Conservation (phyloP, 257 asterid species). For the Phtheirospermum japonicum region DNA sequence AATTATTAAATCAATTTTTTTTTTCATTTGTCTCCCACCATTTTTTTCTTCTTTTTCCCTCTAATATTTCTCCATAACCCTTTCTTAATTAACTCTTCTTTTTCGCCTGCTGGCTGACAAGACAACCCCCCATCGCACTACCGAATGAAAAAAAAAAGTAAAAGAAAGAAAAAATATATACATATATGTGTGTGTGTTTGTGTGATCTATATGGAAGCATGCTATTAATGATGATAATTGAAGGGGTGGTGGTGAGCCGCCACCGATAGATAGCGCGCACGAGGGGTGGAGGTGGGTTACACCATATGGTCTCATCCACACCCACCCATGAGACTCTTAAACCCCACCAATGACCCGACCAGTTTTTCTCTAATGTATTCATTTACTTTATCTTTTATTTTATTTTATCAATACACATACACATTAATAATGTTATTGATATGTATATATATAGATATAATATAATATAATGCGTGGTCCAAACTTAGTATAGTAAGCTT, state of each 20-base stretch:
- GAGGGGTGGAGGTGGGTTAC: conserved; percentile 42
- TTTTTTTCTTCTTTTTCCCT: conserved; percentile 21
- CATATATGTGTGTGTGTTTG: conserved; percentile 10
- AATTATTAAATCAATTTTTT: no score
- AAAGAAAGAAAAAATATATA: neutral
- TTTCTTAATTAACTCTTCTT: neutral
- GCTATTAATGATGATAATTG: conserved; percentile 53
- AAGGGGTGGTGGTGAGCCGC: conserved; percentile 47
- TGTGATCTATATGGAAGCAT: conserved; percentile 41
- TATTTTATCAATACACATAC: no score
- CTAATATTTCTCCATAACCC: neutral
- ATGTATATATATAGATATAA: no score
- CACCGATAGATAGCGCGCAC: conserved; percentile 62
- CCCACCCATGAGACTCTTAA: no score
- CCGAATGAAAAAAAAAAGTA: conserved; percentile 7
- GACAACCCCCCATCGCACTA: conserved; percentile 71
- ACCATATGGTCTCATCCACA: neutral
- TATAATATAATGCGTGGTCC: no score
- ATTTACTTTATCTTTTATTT: no score
- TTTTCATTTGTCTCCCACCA: neutral
- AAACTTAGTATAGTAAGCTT: no score
- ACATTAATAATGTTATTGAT: no score
- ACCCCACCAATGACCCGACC: no score
- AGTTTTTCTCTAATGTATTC: no score
- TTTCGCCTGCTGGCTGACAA: conserved; percentile 39